Base-by-base conservation (phyloP, 352 stramenopile species). In the Globisporangium splendens region DNA sequence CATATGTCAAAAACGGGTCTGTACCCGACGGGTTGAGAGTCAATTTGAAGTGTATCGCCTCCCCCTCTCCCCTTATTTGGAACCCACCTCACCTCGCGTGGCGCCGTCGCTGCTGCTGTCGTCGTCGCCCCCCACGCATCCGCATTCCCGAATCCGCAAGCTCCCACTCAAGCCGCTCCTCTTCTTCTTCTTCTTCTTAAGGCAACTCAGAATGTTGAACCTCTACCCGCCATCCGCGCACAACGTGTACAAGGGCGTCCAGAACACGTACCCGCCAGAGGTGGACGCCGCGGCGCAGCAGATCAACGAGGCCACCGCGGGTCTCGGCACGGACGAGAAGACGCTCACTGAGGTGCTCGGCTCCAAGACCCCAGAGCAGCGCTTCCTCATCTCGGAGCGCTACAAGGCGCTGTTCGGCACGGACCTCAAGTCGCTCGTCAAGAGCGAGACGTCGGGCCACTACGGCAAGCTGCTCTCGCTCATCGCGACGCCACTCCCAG, bases 161-260 rank as follows among this genome's bases (percentile, higher is more conserved):
- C 47, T 43, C 17, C 20, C 18, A 14, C 56, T 44, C 35, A 57
- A 59, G 33, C 24, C 35, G 22, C 57, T 54, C 20, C 43, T 14
- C 47, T 33, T 49, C 48, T n/a, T 22, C 20, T 28, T 15, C 21
- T 33, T 31, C 18, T 46, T 12, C 24, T 15, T 50, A n/a, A n/a
- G n/a, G 18, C 15, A 60, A 31, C 28, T 43, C 50, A 73, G n/a
- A 15, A 89, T 89, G 82, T 66, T 91, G 46, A 86, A 89, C 70
- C 73, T 91, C 50, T 93, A 93, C 68, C 79, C 83, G 38, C 75
- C 77, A 47, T 77, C 79, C 3, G 78, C 77, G 50, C 75, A 89
- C 69, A 73, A 75, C 60, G 59, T 84, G 42, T 83, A 79, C 76
- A 73, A 76, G 39, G 79, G 81, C 49, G 56, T 61, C 39, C 53